These are phyloP conservation scores for Actinomortierella ambigua DNA, from an alignment of 371 early-diverging fungal species.

Conservation along the genomic window DNA sequence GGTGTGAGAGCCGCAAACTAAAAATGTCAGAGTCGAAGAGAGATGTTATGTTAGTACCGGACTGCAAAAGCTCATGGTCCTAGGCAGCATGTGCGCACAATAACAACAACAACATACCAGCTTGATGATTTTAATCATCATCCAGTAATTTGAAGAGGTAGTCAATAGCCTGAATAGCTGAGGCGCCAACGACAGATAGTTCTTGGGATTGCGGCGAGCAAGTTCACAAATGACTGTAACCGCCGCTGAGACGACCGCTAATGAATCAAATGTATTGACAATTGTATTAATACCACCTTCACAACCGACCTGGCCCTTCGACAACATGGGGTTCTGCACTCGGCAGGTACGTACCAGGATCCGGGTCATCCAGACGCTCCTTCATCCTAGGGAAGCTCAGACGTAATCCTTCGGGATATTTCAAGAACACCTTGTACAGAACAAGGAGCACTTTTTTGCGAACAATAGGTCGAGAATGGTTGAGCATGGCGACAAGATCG, in stretches of 20 bases:
- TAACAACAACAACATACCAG: constrained; percentile 58
- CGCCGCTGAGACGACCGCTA: constrained; percentile 89
- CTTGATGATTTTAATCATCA: constrained; percentile 97
- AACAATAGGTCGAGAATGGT: constrained; percentile 90
- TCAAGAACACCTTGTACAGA: constrained; percentile 87
- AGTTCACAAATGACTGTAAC: constrained; percentile 96
- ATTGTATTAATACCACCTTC: neutral
- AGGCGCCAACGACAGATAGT: constrained; percentile 92
- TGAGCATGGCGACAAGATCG: constrained; percentile 85
- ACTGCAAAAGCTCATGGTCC: neutral
- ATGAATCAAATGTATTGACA: neutral
- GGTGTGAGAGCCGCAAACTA: constrained; percentile 93
- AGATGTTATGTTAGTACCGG: neutral
- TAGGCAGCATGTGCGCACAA: too few species aligned
- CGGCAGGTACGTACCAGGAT: too few species aligned
- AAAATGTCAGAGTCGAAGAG: neutral
- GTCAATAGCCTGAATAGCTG: constrained; percentile 90
- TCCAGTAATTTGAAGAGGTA: constrained; percentile 93
- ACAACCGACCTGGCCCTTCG: neutral
- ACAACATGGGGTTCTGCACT: constrained; percentile 16
- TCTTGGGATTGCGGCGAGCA: constrained; percentile 87
- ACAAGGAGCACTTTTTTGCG: constrained; percentile 90
- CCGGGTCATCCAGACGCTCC: constrained; percentile 90
- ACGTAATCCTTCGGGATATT: constrained; percentile 87
- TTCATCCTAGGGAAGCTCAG: constrained; percentile 87